Evolutionary conservation across 2,329 filamentous ascomycete genomes (phyloP).

Genomic region (Ampelomyces quisqualis): DNA sequence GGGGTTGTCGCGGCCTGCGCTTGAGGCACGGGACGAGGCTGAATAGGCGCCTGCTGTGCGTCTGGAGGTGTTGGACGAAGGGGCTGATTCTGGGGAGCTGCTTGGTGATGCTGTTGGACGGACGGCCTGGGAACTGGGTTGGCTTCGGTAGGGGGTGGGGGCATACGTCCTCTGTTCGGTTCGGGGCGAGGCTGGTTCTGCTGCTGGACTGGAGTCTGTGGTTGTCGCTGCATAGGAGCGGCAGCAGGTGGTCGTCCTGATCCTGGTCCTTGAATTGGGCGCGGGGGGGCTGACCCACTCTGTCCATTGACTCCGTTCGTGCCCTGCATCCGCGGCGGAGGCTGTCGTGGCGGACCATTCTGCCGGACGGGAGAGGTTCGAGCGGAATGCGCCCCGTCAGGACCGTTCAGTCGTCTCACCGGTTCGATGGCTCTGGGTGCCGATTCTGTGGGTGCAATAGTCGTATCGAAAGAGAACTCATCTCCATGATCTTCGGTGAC

Average conservation of each 20-base stretch:
- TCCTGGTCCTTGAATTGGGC: constrained; percentile 26
- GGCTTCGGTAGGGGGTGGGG: constrained; percentile 24
- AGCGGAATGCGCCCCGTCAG: constrained; percentile 19
- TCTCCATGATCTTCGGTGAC: constrained; percentile 65
- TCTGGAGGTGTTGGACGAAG: constrained; percentile 29
- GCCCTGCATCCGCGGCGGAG: constrained; percentile 24
- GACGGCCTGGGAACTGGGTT: constrained; percentile 20
- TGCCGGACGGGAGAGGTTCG: constrained; percentile 26
- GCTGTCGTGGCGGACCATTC: constrained; percentile 22
- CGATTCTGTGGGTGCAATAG: constrained; percentile 14
- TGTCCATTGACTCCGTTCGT: constrained; percentile 25
- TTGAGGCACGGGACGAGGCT: constrained; percentile 17
- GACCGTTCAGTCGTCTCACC: constrained; percentile 12
- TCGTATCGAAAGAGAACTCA: constrained; percentile 34
- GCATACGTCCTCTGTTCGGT: constrained; percentile 23
- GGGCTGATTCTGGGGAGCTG: constrained; percentile 23
- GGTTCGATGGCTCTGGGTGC: constrained; percentile 14
- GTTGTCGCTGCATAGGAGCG: constrained; percentile 30
- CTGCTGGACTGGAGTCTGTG: constrained; percentile 29
- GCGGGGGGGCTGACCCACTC: constrained; percentile 27
- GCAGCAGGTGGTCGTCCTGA: constrained; percentile 20
- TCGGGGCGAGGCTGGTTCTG: constrained; percentile 26
- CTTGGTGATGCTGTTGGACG: constrained; percentile 19
- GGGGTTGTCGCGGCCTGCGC: constrained; percentile 11
- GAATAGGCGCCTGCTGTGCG: constrained; percentile 19